These are phyloP conservation scores for Fomitopsis betulina DNA, from an alignment of 1,284 basidiomycete genomes.

Conservation along the genomic window DNA sequence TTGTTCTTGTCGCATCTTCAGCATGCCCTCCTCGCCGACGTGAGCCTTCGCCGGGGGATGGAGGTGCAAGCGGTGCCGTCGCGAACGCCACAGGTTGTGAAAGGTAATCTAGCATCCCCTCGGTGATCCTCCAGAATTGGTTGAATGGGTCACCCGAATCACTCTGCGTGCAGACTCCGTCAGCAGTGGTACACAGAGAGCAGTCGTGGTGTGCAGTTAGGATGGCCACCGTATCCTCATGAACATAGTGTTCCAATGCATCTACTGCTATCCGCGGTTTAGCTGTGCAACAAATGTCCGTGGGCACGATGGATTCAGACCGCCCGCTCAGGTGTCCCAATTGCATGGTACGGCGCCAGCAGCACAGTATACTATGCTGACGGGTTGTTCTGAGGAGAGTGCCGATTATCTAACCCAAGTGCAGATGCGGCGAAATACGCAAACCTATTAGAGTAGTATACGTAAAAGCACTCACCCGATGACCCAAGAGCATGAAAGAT, in stretches of 20 bases:
- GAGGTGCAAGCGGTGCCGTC: slow-evolving; percentile 61
- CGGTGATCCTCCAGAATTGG: slow-evolving; percentile 80
- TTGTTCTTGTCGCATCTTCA: slow-evolving; percentile 70
- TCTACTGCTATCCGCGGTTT: too few relatives aligned
- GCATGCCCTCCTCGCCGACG: slow-evolving; percentile 46
- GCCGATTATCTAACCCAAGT: too few relatives aligned
- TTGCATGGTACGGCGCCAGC: too few relatives aligned
- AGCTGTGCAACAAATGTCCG: too few relatives aligned
- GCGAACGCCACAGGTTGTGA: slow-evolving; percentile 84
- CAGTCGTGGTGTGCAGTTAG: not conserved
- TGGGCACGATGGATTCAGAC: too few relatives aligned
- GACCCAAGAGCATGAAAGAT: slow-evolving; percentile 79
- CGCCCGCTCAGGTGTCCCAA: too few relatives aligned
- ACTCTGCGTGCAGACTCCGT: slow-evolving; percentile 15
- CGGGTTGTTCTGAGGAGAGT: too few relatives aligned
- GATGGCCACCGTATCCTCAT: too few relatives aligned
- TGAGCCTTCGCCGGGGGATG: slow-evolving; percentile 19
- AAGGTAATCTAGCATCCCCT: slow-evolving; percentile 76
- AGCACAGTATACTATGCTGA: too few relatives aligned
- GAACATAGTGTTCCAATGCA: too few relatives aligned
- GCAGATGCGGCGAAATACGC: too few relatives aligned
- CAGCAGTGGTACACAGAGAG: not conserved
- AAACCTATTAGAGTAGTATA: not conserved
- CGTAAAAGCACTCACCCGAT: slow-evolving; percentile 42
- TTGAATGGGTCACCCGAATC: slow-evolving; percentile 69